Percentiles rank a stretch among this genome's conserved stretches.
phyloP scores from a whole-genome alignment of 495 filamentous ascomycete species.

The Hyphodiscus hymeniophilus region DNA sequence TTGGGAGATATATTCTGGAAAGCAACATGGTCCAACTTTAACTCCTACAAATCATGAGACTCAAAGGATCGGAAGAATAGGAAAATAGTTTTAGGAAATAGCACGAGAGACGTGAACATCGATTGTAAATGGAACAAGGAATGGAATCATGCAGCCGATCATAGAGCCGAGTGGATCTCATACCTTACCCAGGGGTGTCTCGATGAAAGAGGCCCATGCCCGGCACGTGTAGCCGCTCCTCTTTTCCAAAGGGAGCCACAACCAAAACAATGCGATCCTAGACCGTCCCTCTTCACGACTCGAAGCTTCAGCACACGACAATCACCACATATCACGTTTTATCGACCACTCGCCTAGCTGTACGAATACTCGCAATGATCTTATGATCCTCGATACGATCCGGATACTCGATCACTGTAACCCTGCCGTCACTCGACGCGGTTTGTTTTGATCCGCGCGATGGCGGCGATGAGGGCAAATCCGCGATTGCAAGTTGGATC shows the following conservation, averaged over 20 bases:
- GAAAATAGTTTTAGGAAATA: no score
- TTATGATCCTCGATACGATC: conserved; percentile 11
- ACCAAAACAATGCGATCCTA: conserved; percentile 22
- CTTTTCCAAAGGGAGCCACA: no score
- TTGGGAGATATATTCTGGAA: conserved; percentile 8
- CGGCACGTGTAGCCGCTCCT: no score
- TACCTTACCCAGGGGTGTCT: no score
- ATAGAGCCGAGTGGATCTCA: neutral
- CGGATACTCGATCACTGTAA: neutral
- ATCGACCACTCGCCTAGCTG: conserved; percentile 4
- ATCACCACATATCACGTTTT: conserved; percentile 12
- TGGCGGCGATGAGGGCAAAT: conserved; percentile 41
- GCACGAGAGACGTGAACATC: neutral
- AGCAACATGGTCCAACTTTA: neutral
- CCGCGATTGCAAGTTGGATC: conserved; percentile 46
- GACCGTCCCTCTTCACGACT: neutral
- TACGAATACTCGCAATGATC: conserved; percentile 11
- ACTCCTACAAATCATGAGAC: no score
- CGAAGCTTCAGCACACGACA: conserved; percentile 9
- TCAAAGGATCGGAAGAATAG: no score
- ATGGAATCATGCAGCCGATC: no score
- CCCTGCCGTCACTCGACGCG: conserved; percentile 13
- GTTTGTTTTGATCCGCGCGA: conserved; percentile 29
- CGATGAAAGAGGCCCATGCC: no score
- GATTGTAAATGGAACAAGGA: neutral